Evolutionary conservation across 2,329 filamentous ascomycete genomes (phyloP).

Genomic region (Pseudovirgaria hyperparasitica): DNA sequence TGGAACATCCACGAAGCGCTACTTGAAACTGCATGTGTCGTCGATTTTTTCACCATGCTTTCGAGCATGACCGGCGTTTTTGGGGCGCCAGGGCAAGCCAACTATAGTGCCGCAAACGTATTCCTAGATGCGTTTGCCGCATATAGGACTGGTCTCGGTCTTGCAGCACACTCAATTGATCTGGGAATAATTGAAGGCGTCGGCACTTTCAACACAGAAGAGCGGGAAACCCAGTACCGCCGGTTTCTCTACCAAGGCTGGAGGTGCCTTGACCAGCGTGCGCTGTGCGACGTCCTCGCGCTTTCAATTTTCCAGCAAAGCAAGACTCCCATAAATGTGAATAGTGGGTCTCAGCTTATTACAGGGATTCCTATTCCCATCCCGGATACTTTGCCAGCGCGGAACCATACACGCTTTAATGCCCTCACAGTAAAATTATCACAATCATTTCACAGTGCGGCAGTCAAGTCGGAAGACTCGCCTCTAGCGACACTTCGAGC

Average conservation of each 20-base stretch:
- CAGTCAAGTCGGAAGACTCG: no score
- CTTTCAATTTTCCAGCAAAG: slow-evolving; percentile 8
- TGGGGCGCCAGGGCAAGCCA: slow-evolving; percentile 8
- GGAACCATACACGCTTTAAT: no score
- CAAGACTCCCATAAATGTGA: neutral
- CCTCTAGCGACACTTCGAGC: neutral
- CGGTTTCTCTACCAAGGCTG: slow-evolving; percentile 3
- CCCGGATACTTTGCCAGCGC: neutral
- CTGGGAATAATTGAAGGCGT: slow-evolving; percentile 11
- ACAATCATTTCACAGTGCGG: no score
- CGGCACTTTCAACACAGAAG: slow-evolving; percentile 9
- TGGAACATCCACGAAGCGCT: slow-evolving; percentile 14
- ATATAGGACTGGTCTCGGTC: slow-evolving; percentile 8
- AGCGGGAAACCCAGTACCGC: neutral
- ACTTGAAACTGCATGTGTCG: neutral
- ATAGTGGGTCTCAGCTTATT: slow-evolving; percentile 5
- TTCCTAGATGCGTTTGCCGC: slow-evolving; percentile 10
- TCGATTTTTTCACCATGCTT: slow-evolving; percentile 14
- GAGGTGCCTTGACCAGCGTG: slow-evolving; percentile 7
- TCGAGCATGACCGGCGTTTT: slow-evolving; percentile 11
- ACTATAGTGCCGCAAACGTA: slow-evolving; percentile 11
- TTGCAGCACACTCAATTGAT: slow-evolving; percentile 9
- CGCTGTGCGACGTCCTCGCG: slow-evolving; percentile 7
- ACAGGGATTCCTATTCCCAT: slow-evolving; percentile 6
- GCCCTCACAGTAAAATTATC: no score